phyloP scores from a whole-genome alignment of 2,329 filamentous ascomycete genomes.

The Emergomyces orientalis region DNA sequence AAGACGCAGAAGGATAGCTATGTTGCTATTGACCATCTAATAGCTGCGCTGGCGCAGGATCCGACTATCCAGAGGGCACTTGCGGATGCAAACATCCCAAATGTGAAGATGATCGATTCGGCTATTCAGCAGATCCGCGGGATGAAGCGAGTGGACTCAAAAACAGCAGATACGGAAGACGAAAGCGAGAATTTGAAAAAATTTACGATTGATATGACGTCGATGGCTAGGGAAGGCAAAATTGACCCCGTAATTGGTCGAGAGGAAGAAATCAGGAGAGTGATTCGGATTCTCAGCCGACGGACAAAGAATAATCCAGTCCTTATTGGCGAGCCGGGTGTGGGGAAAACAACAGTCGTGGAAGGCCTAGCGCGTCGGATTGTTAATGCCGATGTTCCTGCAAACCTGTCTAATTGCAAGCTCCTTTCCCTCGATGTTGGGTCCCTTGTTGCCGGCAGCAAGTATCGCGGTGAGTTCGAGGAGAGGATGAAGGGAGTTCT shows the following conservation, averaged over 20 bases:
- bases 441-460: constrained; percentile 89
- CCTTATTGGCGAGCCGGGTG: constrained; percentile 93
- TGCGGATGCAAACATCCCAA: constrained; percentile 82
- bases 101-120: constrained; percentile 78
- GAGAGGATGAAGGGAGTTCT: constrained; percentile 98
- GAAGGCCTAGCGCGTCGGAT: constrained; percentile 93
- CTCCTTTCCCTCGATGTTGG: constrained; percentile 92
- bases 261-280: constrained; percentile 89
- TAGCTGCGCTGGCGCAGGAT: constrained; percentile 76
- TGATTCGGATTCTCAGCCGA: constrained; percentile 82
- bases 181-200: constrained; percentile 95
- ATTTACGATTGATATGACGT: constrained; percentile 97
- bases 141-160: constrained; percentile 87
- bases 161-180: constrained; percentile 82
- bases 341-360: constrained; percentile 96
- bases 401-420: constrained; percentile 88
- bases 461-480: constrained; percentile 97
- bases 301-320: constrained; percentile 98
- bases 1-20: constrained; percentile 97
- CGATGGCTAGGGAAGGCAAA: constrained; percentile 92
- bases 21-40: constrained; percentile 90
- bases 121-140: constrained; percentile 89
- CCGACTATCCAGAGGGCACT: constrained; percentile 61
- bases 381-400: constrained; percentile 91
- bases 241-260: constrained; percentile 95